These are phyloP conservation scores for Scheffersomyces spartinae DNA, from an alignment of 805 yeast species.

Conservation along the genomic window DNA sequence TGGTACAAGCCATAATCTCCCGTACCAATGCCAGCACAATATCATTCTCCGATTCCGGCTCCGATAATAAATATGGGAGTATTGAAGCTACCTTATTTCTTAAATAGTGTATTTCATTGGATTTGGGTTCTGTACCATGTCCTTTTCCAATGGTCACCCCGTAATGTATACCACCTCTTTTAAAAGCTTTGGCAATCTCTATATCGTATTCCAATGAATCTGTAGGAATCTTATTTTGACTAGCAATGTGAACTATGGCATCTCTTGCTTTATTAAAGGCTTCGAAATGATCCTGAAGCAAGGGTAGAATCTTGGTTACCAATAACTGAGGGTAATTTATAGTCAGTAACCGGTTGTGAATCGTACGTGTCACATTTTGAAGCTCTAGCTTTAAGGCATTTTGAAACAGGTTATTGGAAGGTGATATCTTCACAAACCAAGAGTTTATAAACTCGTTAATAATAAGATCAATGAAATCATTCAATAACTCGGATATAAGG, in stretches of 20 bases:
- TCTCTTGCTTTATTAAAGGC: conserved; percentile 36
- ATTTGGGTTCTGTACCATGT: conserved; percentile 16
- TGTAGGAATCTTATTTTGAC: conserved; percentile 10
- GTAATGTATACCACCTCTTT: conserved; percentile 47
- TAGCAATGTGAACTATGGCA: too few species aligned
- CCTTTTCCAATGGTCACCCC: conserved; percentile 33
- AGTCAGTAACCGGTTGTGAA: conserved; percentile 30
- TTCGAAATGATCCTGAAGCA: conserved; percentile 52
- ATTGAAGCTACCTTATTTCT: conserved; percentile 28
- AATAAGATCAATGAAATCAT: conserved; percentile 36
- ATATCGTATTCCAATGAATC: conserved; percentile 24
- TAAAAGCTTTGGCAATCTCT: conserved; percentile 32
- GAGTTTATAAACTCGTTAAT: conserved; percentile 40
- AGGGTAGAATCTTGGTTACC: conserved; percentile 49
- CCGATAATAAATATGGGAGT: conserved; percentile 39
- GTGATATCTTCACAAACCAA: conserved; percentile 45
- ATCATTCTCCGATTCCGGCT: conserved; percentile 33
- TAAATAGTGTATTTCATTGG: conserved; percentile 40
- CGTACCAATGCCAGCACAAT: conserved; percentile 40
- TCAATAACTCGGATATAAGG: conserved; percentile 40
- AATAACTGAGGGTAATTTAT: conserved; percentile 47
- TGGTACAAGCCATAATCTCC: conserved; percentile 48
- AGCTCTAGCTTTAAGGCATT: conserved; percentile 35
- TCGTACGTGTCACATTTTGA: conserved; percentile 22
- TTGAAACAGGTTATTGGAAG: conserved; percentile 14